Evolutionary conservation across 208 protist genomes (phyloP).

Genomic region (Willaertia magna): DNA sequence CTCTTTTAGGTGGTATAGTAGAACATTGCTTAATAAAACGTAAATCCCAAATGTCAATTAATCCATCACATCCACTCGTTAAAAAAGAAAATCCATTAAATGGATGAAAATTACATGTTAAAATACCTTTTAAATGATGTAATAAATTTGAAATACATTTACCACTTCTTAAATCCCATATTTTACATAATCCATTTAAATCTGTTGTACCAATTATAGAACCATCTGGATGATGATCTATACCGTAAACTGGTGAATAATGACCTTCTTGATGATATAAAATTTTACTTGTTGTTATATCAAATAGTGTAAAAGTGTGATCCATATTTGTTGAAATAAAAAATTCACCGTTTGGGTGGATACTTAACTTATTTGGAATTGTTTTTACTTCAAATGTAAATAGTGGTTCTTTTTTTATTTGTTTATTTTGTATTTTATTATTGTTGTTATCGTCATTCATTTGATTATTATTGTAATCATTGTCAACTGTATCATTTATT

Average conservation of each 20-base stretch:
- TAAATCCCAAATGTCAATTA: not conserved
- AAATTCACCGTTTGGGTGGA: not conserved
- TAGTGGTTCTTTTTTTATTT: not conserved
- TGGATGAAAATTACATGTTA: not conserved
- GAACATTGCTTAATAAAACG: not conserved
- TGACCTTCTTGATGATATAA: slow-evolving; percentile 2
- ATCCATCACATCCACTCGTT: not conserved
- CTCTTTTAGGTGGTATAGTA: not conserved
- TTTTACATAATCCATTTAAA: not conserved
- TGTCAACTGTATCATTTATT: not conserved
- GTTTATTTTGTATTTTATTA: not conserved
- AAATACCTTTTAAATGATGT: not conserved
- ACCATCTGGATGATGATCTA: not conserved
- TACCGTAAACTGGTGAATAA: not conserved
- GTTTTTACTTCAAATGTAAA: not conserved
- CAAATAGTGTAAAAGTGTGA: not conserved
- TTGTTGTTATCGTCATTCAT: not conserved
- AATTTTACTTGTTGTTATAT: not conserved
- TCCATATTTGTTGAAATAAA: not conserved
- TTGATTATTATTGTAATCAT: not conserved
- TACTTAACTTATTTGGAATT: not conserved
- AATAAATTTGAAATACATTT: not conserved
- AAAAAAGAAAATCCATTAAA: not conserved
- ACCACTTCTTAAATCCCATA: slow-evolving; percentile 14
- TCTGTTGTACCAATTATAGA: not conserved